A percentile compares a stretch with the other conserved stretches of the same genome.
phyloP scores from a whole-genome alignment of 352 stramenopile genomes.

The Phytopythium mirpurense region DNA sequence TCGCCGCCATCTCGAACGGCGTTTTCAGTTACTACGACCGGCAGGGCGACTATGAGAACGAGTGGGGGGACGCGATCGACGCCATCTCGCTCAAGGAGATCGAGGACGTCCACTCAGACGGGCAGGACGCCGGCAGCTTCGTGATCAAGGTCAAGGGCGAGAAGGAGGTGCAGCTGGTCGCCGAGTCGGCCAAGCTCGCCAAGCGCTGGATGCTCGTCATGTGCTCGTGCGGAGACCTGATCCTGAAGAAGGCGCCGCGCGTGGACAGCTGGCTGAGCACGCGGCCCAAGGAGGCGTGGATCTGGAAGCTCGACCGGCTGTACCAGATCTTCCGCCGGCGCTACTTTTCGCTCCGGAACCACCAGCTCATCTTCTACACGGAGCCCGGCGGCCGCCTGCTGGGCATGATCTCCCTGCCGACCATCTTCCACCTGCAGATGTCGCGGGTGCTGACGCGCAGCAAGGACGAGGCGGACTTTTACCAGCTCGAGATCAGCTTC shows the following conservation, averaged over 20 bases:
- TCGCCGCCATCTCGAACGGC: conserved; percentile 74
- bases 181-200: conserved; percentile 55
- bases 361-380: conserved; percentile 78
- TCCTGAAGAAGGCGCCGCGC: conserved; percentile 63
- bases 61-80: conserved; percentile 82
- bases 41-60: conserved; percentile 72
- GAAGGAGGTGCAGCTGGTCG: conserved; percentile 65
- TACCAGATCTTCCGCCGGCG: conserved; percentile 82
- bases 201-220: conserved; percentile 89
- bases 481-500: conserved; percentile 82
- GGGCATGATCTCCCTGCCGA: conserved; percentile 73
- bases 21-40: conserved; percentile 87
- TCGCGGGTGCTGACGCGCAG: conserved; percentile 70
- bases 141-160: conserved; percentile 70
- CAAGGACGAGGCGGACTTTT: conserved; percentile 71
- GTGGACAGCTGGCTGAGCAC: conserved; percentile 72
- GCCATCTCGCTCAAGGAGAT: conserved; percentile 77
- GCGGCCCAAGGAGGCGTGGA: conserved; percentile 77
- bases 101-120: conserved; percentile 73
- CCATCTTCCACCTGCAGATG: conserved; percentile 78
- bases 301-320: conserved; percentile 84
- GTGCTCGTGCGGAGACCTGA: conserved; percentile 77
- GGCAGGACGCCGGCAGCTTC: conserved; percentile 65
- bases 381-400: conserved; percentile 60
- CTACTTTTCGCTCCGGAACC: conserved; percentile 80